Evolutionary conservation across 176 grass and related monocot species (phyloP), one percentile per base, ranked within the genome.

Genomic region (Carex parvula): DNA sequence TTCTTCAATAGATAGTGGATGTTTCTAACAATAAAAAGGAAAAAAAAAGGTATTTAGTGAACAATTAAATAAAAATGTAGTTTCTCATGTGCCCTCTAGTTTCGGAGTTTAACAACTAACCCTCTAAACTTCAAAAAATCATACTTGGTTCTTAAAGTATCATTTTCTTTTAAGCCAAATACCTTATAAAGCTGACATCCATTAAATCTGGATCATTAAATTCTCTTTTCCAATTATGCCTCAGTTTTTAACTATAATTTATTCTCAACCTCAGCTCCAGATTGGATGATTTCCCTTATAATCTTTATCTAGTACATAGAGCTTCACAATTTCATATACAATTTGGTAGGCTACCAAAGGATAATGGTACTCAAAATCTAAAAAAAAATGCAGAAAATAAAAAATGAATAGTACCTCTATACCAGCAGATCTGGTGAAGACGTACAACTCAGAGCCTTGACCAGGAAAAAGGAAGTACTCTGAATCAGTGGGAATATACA

Each of bases 1-100:
- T 55, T 99, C 96, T 76, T 99, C 91, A 68, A 99, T 41, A 84
- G 90, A 90, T 88, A 89, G 92, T 6, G 91, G 89, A 87, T 92
- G 89, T 79, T 84, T 89, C 96, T 99, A 79, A 71, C 84, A 53
- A 73, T 83, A 83, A 15, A 84, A 69, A 14, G 84, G 33, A 71
- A 89, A 87, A 18, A 86, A 8, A 24, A 63, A 17, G n/a, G 15
- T 15, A 82, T 44, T 82, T 18, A 82, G 79, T 46, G 16, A 32
- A 15, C 32, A 5, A 5, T 86, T 77, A 8, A 56, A 56, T 29
- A 55, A 55, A 55, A 3, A 73, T 42, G 12, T 30, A 56, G 13
- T 56, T 77, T 77, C 73, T 77, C 50, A 55, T 77, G 50, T 17
- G 22, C 13, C 13, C 48, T 8, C 72, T 8, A 56, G 13, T 77